A percentile compares a stretch with the other conserved stretches of the same genome.
Conservation (phyloP, 495 filamentous ascomycete species). For the Bombardia bombarda region DNA sequence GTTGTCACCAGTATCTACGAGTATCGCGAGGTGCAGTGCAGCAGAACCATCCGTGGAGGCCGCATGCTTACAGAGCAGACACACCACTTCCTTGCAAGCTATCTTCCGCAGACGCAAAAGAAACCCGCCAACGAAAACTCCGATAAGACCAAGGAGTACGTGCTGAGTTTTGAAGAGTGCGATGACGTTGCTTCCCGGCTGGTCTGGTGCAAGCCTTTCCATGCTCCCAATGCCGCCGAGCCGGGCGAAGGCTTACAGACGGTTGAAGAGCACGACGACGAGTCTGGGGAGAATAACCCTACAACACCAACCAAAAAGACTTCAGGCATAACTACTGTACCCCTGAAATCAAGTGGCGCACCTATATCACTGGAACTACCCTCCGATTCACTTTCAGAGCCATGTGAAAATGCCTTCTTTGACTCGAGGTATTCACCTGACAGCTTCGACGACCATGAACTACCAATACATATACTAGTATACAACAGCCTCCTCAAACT, state of each 20-base stretch:
- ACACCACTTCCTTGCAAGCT: slow-evolving; percentile 50
- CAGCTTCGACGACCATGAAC: slow-evolving; percentile 76
- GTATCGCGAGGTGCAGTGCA: slow-evolving; percentile 65
- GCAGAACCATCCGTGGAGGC: slow-evolving; percentile 64
- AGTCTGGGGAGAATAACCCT: slow-evolving; percentile 22
- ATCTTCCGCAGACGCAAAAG: slow-evolving; percentile 14
- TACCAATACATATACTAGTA: slow-evolving; percentile 62
- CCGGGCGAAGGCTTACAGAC: slow-evolving; percentile 33
- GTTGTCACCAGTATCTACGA: slow-evolving; percentile 77
- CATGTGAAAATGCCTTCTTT: slow-evolving; percentile 71
- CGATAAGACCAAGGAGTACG: slow-evolving; percentile 8
- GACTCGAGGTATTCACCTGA: slow-evolving; percentile 34
- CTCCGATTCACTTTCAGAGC: slow-evolving; percentile 59
- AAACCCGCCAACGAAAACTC: slow-evolving; percentile 4
- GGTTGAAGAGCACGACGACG: slow-evolving; percentile 44
- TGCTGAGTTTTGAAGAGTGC: slow-evolving; percentile 61
- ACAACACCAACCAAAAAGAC: not conserved
- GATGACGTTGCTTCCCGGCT: slow-evolving; percentile 68
- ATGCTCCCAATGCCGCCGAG: slow-evolving; percentile 2
- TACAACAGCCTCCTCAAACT: slow-evolving; percentile 69
- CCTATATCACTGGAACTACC: slow-evolving; percentile 52
- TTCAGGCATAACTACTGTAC: slow-evolving; percentile 27
- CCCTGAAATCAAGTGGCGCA: slow-evolving; percentile 37
- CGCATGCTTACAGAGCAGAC: slow-evolving; percentile 61
- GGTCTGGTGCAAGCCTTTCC: slow-evolving; percentile 59